Percentiles rank a stretch among this genome's conserved stretches.
phyloP scores from a whole-genome alignment of 1,139 yeast genomes.

The Blastobotrys petasosporus region DNA sequence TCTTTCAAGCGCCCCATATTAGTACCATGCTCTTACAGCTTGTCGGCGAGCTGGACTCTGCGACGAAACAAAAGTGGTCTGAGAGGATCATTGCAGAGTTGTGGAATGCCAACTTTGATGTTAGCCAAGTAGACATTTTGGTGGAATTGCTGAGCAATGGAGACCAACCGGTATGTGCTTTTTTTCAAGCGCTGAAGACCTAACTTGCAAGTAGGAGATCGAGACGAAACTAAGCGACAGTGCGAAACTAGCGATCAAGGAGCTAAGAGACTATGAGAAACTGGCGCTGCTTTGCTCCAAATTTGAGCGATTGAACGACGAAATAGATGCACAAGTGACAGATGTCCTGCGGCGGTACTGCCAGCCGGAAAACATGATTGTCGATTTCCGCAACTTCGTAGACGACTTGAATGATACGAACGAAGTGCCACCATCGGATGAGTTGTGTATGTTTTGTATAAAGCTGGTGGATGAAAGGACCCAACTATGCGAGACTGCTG shows the following conservation, averaged over 20 bases:
- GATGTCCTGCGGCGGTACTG: background rate
- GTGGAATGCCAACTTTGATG: too few relatives aligned
- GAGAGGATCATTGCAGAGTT: too few relatives aligned
- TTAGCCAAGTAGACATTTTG: too few relatives aligned
- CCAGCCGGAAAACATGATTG: background rate
- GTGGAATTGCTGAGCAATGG: too few relatives aligned
- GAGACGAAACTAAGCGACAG: conserved; percentile 1
- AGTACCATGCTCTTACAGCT: too few relatives aligned
- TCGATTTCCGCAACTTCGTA: conserved; percentile 4
- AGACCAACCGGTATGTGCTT: background rate
- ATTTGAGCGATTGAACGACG: conserved; percentile 6
- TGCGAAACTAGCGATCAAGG: background rate
- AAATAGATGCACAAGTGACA: conserved; percentile 1
- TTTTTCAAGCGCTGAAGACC: too few relatives aligned
- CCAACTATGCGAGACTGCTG: background rate
- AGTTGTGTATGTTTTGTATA: background rate
- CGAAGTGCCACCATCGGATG: background rate
- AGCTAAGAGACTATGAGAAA: background rate
- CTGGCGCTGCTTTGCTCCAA: conserved; percentile 6
- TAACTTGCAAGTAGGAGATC: conserved; percentile 10
- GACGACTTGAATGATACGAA: background rate
- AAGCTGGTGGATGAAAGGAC: background rate
- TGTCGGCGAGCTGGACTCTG: too few relatives aligned
- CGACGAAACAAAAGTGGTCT: too few relatives aligned
- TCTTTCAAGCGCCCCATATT: background rate